Percentiles rank a stretch among this genome's conserved stretches.
Evolutionary conservation across 23 red algal species (phyloP).

Genomic region (Gracilariopsis chorda): DNA sequence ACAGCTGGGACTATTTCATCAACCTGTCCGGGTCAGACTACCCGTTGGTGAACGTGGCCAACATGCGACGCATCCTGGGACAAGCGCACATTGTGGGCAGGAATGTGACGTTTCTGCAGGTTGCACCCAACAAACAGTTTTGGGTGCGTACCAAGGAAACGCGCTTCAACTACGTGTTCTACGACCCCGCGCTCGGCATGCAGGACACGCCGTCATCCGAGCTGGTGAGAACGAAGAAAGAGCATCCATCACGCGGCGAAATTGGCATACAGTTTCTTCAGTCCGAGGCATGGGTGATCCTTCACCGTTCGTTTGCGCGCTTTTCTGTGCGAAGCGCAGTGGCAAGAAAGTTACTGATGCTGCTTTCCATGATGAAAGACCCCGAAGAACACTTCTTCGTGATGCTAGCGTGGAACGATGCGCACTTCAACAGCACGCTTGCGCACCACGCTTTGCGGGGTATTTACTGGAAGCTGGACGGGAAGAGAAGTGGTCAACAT

Average conservation of each 20-base stretch:
- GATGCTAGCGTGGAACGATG: slow-evolving; percentile 41
- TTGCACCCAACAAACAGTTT: background rate
- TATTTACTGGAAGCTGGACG: slow-evolving; percentile 53
- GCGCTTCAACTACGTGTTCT: slow-evolving; percentile 21
- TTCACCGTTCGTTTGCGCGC: slow-evolving; percentile 50
- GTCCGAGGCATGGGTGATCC: slow-evolving; percentile 67
- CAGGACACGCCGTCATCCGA: background rate
- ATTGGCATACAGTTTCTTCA: slow-evolving; percentile 16
- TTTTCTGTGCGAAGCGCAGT: slow-evolving; percentile 14
- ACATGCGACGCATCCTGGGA: slow-evolving; percentile 50
- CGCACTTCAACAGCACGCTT: slow-evolving; percentile 35
- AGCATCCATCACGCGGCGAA: background rate
- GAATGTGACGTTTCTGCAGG: slow-evolving; percentile 22
- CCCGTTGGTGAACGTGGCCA: slow-evolving; percentile 43
- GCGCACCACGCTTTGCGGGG: slow-evolving; percentile 35
- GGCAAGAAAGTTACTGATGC: background rate
- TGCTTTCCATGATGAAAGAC: slow-evolving; percentile 30
- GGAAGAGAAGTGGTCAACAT: slow-evolving; percentile 13
- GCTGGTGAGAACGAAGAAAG: background rate
- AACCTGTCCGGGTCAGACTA: slow-evolving; percentile 78
- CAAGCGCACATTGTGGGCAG: background rate
- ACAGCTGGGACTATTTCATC: slow-evolving; percentile 65
- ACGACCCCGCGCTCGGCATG: slow-evolving; percentile 12
- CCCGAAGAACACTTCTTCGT: slow-evolving; percentile 71
- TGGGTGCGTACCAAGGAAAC: background rate